Evolutionary conservation across 164 flowering plant species (phyloP), one percentile per base, ranked within the genome.

Genomic region (Tinospora cordifolia): DNA sequence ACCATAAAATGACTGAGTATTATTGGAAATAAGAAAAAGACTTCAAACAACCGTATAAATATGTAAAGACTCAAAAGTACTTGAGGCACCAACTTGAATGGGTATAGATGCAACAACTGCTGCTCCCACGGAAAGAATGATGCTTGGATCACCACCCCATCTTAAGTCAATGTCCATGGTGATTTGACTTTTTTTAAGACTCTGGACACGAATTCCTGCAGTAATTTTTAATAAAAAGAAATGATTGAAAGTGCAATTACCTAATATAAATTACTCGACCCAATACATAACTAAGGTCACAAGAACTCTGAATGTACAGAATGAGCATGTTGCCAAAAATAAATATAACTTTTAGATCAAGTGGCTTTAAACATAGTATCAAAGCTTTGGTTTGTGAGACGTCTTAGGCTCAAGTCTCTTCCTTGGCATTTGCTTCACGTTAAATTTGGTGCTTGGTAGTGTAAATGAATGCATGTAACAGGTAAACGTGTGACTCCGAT

Each of bases 141-240:
- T 95, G 79, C 85, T 92, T 40, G 99, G 96, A 82, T 95, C 94
- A 78, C 99, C 99, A 81, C 99, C 97, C 98, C 97, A 95, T 39
- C 92, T 84, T 17, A 95, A 80, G 79, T 95, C 99, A 81, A 92
- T 87, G 69, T 92, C 99, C 98, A 95, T 90, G n/a, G 85, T 95
- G 60, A 95, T 90, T 85, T 92, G 99, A 75, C 98, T 95, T 75
- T 90, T 77, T 78, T 89, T 89, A 62, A 92, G 90, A 80, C 92
- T 92, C 76, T 94, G 97, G 80, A 94, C 97, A 76, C 91, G 94
- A 66, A 92, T 86, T 24, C 98, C 98, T 92, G 83, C 73, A 79
- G 49, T 63, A 68, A 41, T 49, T 30, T 30, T 30, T 17, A 8
- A 51, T 51, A 51, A 51, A 30, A 51, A 51, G n/a, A 17, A 41